Conservation (phyloP, 2,329 filamentous ascomycete genomes). For the Aspergillus aculeatinus region DNA sequence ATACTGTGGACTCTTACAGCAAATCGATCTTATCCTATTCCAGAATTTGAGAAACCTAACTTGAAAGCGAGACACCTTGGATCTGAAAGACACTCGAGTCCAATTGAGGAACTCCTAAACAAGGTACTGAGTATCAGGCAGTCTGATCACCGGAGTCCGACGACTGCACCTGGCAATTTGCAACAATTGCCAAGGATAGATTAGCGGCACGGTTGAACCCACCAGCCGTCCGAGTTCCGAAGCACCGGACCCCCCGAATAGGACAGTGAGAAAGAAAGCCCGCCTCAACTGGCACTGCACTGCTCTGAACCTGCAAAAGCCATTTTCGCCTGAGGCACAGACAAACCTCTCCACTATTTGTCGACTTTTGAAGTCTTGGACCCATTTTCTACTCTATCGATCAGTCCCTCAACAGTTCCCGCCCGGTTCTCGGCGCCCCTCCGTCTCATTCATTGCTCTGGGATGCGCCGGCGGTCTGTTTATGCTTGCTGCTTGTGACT, state of each 20-base stretch:
- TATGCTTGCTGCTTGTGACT: background rate
- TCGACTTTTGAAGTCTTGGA: too few relatives aligned
- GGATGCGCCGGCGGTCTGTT: too few relatives aligned
- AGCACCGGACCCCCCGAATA: background rate
- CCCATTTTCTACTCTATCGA: background rate
- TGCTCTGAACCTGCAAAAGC: background rate
- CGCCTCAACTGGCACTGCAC: too few relatives aligned
- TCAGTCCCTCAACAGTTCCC: conserved; percentile 1
- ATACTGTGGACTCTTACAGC: too few relatives aligned
- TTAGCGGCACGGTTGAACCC: background rate
- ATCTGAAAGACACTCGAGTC: too few relatives aligned
- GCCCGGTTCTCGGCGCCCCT: conserved; percentile 1
- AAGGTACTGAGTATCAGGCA: too few relatives aligned
- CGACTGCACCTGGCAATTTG: background rate
- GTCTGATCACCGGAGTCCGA: too few relatives aligned
- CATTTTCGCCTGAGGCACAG: conserved; percentile 13
- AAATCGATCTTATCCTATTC: too few relatives aligned
- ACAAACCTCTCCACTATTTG: background rate
- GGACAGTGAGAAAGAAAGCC: background rate
- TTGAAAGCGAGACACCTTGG: too few relatives aligned
- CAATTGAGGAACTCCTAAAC: too few relatives aligned
- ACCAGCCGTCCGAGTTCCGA: background rate
- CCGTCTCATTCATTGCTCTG: background rate
- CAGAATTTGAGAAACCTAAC: too few relatives aligned
- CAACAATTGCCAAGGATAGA: background rate